Evolutionary conservation across 2,329 filamentous ascomycete genomes (phyloP).

Genomic region (Alternaria hordeiaustralica): DNA sequence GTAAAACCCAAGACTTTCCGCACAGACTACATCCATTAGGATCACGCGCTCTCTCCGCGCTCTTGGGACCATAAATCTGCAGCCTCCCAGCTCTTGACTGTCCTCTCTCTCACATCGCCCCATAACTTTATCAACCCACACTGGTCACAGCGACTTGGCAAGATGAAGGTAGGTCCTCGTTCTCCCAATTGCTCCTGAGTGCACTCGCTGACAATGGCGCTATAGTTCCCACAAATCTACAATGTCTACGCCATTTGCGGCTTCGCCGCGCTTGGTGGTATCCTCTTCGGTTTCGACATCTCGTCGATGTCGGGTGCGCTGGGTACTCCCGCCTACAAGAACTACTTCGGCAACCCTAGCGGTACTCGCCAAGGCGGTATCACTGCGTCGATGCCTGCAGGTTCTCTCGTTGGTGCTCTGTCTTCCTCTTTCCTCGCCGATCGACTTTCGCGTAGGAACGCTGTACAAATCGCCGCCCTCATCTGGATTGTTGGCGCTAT

Average conservation of each 20-base stretch:
- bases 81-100: neutral
- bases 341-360: conserved; percentile 47
- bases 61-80: conserved; percentile 15
- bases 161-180: conserved; percentile 36
- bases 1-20: conserved; percentile 5
- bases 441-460: conserved; percentile 51
- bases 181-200: neutral
- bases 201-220: neutral
- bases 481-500: conserved; percentile 57
- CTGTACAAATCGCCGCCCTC: conserved; percentile 53
- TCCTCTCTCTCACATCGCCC: conserved; percentile 1
- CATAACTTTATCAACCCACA: conserved; percentile 13
- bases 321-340: conserved; percentile 47
- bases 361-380: conserved; percentile 52
- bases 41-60: conserved; percentile 27
- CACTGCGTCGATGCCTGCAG: conserved; percentile 57
- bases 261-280: conserved; percentile 65
- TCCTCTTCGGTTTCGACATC: conserved; percentile 50
- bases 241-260: conserved; percentile 56
- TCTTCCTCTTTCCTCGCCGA: conserved; percentile 56
- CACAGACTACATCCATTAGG: conserved; percentile 15
- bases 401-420: conserved; percentile 57
- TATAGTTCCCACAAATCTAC: conserved; percentile 50
- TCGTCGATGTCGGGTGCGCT: conserved; percentile 49
- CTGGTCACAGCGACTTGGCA: conserved; percentile 22